Percentiles rank a stretch among this genome's conserved stretches.
Conservation (phyloP, 352 stramenopile genomes). For the Globisporangium carolinianum region DNA sequence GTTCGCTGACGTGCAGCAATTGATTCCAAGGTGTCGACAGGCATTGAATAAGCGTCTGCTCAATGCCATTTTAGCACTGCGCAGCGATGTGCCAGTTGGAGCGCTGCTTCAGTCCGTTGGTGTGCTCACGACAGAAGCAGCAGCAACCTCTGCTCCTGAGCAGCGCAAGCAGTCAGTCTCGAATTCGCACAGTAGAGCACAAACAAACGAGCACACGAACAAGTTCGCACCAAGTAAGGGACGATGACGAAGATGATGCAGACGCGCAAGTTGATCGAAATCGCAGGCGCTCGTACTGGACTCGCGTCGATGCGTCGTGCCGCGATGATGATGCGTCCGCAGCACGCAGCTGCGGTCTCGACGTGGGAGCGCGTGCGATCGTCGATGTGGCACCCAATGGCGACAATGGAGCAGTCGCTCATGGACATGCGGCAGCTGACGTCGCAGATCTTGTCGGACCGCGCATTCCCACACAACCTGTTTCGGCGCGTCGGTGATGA, state of each 20-base stretch:
- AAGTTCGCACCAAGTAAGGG: background rate
- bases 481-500: constrained; percentile 6
- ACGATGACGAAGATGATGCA: background rate
- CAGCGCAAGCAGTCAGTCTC: too few species aligned
- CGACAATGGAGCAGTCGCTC: constrained; percentile 75
- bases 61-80: too few species aligned
- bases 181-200: too few species aligned
- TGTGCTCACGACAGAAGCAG: too few species aligned
- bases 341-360: constrained; percentile 37
- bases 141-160: too few species aligned
- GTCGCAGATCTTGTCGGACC: constrained; percentile 24
- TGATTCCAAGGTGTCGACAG: too few species aligned
- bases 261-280: background rate
- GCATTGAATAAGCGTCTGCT: too few species aligned
- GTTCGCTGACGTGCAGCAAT: too few species aligned
- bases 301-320: background rate
- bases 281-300: background rate
- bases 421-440: constrained; percentile 59
- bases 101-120: too few species aligned
- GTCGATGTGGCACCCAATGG: constrained; percentile 73
- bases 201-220: background rate
- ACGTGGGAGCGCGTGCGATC: constrained; percentile 75
- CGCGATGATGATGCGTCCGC: background rate
- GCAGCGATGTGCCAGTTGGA: too few species aligned
- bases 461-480: constrained; percentile 9